phyloP scores from a whole-genome alignment of 2,329 filamentous ascomycete genomes.

The Phaeophleospora eucalypticola region DNA sequence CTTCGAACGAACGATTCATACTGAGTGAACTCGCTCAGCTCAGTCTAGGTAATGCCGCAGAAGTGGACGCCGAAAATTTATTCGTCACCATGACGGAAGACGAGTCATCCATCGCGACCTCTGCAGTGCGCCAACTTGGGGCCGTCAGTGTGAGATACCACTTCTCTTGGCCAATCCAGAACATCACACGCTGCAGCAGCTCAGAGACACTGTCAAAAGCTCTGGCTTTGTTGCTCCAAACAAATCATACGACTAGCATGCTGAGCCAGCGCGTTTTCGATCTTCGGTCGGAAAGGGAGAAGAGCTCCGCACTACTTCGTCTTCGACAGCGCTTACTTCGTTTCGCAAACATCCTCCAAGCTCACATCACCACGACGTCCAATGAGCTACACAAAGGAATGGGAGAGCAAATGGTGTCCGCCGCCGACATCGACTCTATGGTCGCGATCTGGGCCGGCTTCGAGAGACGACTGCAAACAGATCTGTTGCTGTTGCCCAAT shows the following conservation, averaged over 20 bases:
- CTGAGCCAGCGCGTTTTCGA: constrained; percentile 53
- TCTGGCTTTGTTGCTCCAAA: constrained; percentile 73
- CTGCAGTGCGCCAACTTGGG: constrained; percentile 12
- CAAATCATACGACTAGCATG: constrained; percentile 65
- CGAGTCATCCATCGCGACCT: constrained; percentile 41
- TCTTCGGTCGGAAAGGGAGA: constrained; percentile 12
- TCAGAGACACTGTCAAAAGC: constrained; percentile 65
- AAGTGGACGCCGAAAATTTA: constrained; percentile 59
- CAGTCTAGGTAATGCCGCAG: constrained; percentile 54
- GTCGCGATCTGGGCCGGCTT: constrained; percentile 64
- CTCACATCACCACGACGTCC: constrained; percentile 71
- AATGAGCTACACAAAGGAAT: constrained; percentile 57
- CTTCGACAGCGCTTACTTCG: constrained; percentile 64
- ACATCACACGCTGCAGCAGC: constrained; percentile 66
- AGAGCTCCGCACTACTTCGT: constrained; percentile 39
- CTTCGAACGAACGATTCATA: constrained; percentile 77
- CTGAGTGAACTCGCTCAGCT: constrained; percentile 74
- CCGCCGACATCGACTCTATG: constrained; percentile 78
- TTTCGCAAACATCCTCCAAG: constrained; percentile 71
- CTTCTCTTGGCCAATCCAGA: constrained; percentile 58
- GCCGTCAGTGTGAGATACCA: constrained; percentile 21
- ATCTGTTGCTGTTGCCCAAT: constrained; percentile 65
- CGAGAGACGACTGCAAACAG: constrained; percentile 58
- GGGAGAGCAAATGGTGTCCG: constrained; percentile 52
- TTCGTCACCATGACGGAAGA: constrained; percentile 52